A percentile compares a stretch with the other conserved stretches of the same genome.
Conservation (phyloP, 441 rosid genomes). For the Theobroma grandiflorum region DNA sequence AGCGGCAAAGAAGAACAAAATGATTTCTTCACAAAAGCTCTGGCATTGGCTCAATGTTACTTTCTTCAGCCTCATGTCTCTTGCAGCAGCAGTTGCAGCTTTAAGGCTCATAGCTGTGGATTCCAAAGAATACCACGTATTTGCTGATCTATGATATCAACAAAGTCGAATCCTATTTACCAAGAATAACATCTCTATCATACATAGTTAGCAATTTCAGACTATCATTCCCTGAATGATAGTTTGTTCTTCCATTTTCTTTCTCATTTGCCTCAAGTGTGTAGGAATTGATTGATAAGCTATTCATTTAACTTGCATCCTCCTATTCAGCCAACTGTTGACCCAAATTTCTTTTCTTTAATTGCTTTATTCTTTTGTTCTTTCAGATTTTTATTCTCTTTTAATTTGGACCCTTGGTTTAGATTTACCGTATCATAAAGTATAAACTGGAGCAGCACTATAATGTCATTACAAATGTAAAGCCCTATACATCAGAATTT, state of each 20-base stretch:
- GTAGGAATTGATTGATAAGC: not conserved
- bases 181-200: not conserved
- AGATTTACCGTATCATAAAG: not conserved
- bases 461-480: not conserved
- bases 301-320: not conserved
- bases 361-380: too few relatives aligned
- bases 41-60: constrained; percentile 92
- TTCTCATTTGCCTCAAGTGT: not conserved
- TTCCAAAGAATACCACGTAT: constrained; percentile 77
- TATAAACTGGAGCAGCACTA: not conserved
- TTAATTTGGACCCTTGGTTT: not conserved
- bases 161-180: not conserved
- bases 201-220: not conserved
- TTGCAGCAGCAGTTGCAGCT: constrained; percentile 75
- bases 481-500: not conserved
- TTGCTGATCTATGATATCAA: constrained; percentile 71
- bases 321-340: not conserved
- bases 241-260: not conserved
- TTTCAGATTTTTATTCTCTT: not conserved
- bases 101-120: constrained; percentile 74
- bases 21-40: constrained; percentile 50
- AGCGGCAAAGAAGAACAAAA: constrained; percentile 58
- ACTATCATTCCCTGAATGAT: not conserved
- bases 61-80: constrained; percentile 67
- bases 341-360: not conserved